A percentile compares a stretch with the other conserved stretches of the same genome.
Evolutionary conservation across 805 yeast genomes (phyloP).

Genomic region (Starmerella bacillaris): DNA sequence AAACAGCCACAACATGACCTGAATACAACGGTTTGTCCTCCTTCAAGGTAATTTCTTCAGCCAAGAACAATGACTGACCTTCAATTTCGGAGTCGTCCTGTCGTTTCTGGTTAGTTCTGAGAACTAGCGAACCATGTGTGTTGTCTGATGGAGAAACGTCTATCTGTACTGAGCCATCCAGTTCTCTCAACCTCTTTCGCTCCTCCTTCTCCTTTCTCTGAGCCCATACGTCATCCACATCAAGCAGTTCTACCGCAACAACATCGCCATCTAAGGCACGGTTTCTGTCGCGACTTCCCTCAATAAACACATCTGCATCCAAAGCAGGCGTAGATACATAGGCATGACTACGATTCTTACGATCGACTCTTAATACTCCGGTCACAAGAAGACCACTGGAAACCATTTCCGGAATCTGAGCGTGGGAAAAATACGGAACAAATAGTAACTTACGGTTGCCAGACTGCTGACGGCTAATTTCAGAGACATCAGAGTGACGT

Average conservation of each 20-base stretch:
- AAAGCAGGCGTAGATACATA: conserved; percentile 90
- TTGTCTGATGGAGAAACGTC: background rate
- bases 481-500: conserved; percentile 12
- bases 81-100: conserved; percentile 97
- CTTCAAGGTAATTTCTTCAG: conserved; percentile 62
- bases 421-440: conserved; percentile 92
- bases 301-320: conserved; percentile 92
- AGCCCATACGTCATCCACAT: conserved; percentile 96
- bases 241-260: conserved; percentile 85
- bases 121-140: conserved; percentile 33
- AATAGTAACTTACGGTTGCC: conserved; percentile 42
- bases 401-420: conserved; percentile 72
- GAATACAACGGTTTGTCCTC: conserved; percentile 87
- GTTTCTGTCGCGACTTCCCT: conserved; percentile 96
- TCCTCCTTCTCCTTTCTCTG: conserved; percentile 94
- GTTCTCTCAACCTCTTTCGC: conserved; percentile 74
- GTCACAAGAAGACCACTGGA: conserved; percentile 82
- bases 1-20: conserved; percentile 95
- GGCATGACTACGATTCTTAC: conserved; percentile 92
- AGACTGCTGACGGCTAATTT: conserved; percentile 3
- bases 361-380: conserved; percentile 83
- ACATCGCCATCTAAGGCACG: conserved; percentile 93
- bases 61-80: conserved; percentile 79
- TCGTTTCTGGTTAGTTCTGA: conserved; percentile 91
- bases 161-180: conserved; percentile 19